Base-by-base conservation (phyloP, 2,329 filamentous ascomycete genomes). In the Penicillium sp. region DNA sequence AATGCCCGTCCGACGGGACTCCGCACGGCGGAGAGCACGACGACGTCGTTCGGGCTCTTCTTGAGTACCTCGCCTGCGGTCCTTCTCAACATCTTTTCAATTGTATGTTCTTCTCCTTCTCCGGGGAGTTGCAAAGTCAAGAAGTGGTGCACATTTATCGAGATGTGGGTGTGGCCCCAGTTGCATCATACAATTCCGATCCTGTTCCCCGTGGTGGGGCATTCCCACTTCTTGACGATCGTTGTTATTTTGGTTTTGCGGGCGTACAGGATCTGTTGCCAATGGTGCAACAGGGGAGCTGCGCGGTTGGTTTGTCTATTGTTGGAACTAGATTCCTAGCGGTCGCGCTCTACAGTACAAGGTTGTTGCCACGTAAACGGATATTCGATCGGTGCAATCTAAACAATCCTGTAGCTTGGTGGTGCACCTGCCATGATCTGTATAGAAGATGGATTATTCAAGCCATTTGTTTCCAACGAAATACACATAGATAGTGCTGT, bases 21-120 rank as follows among this genome's bases (percentile, higher is more conserved):
- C 51, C 91, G 87, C 63, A 90, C 78, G 39, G 91, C 90, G 56
- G 92, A 83, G 8, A 92, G 95, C 67, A 96, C 93, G 70, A 96
- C 91, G 47, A 96, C 80, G 76, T 96, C 91, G 71, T 96, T 89
- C 60, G 89, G 81, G 70, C 93, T 91, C 78, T 95, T 89, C 32
- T 50, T 58, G 29, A 60, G 49, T 9, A 50, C 47, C 32, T 59
- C 52, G 35, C 42, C 45, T 8, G 53, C 50, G 12, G 46, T 47
- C 48, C 53, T 47, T 25, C 44, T 40, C 27, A 55, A 41, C 53
- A 55, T 54, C 13, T 33, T 41, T 7, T 41, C 6, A 29, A 25
- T 25, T 27, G 9, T 9, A 42, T 18, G 25, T 20, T 18, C 6
- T 31, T 15, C 18, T 42, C 4, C 20, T 23, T 23, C 5, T 7